Evolutionary conservation across 768 basidiomycete species (phyloP), one percentile per base, ranked within the genome.

Genomic region (Mrakia gelida): DNA sequence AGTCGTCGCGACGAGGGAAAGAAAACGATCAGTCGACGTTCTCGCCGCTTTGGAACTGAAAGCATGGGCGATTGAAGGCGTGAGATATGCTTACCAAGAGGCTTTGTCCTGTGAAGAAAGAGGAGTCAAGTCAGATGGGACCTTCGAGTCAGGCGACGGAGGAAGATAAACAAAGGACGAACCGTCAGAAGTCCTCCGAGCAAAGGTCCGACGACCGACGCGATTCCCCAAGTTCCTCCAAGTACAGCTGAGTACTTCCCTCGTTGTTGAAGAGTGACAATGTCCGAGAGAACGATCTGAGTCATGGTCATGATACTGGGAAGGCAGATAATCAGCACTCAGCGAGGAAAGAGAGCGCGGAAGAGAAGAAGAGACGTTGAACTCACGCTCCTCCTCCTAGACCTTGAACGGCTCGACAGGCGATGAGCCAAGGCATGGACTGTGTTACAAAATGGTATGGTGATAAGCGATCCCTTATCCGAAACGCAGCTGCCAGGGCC

Each of bases 281-380:
- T 89, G 83, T 94, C 92, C 80, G 92, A 88, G 65, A 92, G 93
- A 78, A 94, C 90, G 32, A 92, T 89, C 93, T 93, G 94, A 52
- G 94, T 92, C 67, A 70, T 70, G 34, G 67, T 70, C 67, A 70
- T 70, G 67, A 70, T 70, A 4, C 67, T 59, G 59, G 8, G 26
- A n/a, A 23, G 54, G 54, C 54, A 56, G 54, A 56, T 8, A 23
- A 2, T 8, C 16, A 10, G 54, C 18, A 26, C n/a, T 59, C 59
- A 59, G 59, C 10, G 28, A 59, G 28, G 59, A 26, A 10, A 2
- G 38, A 38, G 38, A 10, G 54, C 11, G 54, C 18, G 54, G 8
- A 23, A 56, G 26, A 16, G 18, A 26, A 28, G n/a, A 10, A n/a
- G 13, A n/a, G 59, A 4, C 28, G 59, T 0, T 16, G 9, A 28